Evolutionary conservation across 345 rosid genomes (phyloP).

Genomic region (Salix arbutifolia): DNA sequence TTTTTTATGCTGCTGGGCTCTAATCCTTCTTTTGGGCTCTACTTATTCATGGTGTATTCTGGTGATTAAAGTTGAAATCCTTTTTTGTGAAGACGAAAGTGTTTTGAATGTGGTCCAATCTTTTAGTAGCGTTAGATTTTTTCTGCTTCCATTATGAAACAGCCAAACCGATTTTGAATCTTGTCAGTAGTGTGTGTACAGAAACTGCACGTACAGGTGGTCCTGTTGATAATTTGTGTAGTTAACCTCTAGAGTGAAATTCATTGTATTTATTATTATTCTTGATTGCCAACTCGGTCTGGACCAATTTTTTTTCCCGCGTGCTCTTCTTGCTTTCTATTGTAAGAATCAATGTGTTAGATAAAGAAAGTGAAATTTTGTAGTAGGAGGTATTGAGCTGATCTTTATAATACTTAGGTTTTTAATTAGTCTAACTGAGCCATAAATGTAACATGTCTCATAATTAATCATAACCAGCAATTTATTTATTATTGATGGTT

Average conservation of each 20-base stretch:
- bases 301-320: not conserved
- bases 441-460: not conserved
- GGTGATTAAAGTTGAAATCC: not conserved
- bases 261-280: not conserved
- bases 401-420: not conserved
- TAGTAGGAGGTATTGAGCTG: not conserved
- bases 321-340: not conserved
- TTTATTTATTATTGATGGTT: not conserved
- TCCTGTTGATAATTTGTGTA: not conserved
- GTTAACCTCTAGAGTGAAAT: not conserved
- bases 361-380: not conserved
- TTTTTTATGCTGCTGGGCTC: not conserved
- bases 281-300: not conserved
- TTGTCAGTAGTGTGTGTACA: not conserved
- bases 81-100: not conserved
- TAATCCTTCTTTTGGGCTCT: too few species aligned
- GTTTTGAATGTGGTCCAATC: conserved; percentile 1
- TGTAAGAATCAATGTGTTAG: not conserved
- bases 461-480: not conserved
- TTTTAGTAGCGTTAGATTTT: not conserved
- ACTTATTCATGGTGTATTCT: not conserved
- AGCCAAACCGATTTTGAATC: not conserved
- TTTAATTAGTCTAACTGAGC: not conserved
- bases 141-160: not conserved
- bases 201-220: conserved; percentile 6